A percentile compares a stretch with the other conserved stretches of the same genome.
Evolutionary conservation across 345 rosid genomes (phyloP).

Genomic region (Gossypium stocksii): DNA sequence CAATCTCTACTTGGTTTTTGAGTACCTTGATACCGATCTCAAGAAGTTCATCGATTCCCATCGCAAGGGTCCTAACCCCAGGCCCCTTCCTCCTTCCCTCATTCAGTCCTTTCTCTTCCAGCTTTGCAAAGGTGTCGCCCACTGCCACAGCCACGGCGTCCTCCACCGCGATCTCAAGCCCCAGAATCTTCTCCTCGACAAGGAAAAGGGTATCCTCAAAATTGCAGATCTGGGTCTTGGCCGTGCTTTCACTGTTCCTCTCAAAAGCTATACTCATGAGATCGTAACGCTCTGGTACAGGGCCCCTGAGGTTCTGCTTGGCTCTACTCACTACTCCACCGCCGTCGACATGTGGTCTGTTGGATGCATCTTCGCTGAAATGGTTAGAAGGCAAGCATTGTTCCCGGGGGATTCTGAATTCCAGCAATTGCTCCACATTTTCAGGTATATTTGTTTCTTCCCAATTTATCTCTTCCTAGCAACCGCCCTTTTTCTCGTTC

Average conservation of each 20-base stretch:
- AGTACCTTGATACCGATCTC: constrained; percentile 89
- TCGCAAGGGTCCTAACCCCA: constrained; percentile 70
- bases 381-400: constrained; percentile 85
- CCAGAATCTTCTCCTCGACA: constrained; percentile 80
- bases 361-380: constrained; percentile 92
- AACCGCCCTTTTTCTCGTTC: background rate
- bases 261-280: constrained; percentile 89
- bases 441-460: constrained; percentile 43
- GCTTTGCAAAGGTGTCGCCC: constrained; percentile 92
- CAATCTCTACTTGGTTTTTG: constrained; percentile 79
- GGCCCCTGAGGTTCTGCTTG: constrained; percentile 92
- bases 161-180: constrained; percentile 94
- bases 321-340: constrained; percentile 77
- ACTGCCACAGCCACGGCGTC: constrained; percentile 92
- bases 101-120: constrained; percentile 78
- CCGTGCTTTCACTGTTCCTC: constrained; percentile 87
- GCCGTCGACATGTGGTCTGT: constrained; percentile 97
- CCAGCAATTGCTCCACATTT: constrained; percentile 92
- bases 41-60: constrained; percentile 81
- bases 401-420: constrained; percentile 95
- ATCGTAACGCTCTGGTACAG: constrained; percentile 94
- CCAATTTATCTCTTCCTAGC: background rate
- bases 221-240: constrained; percentile 92
- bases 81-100: constrained; percentile 48
- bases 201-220: constrained; percentile 75